A percentile compares a stretch with the other conserved stretches of the same genome.
phyloP scores from a whole-genome alignment of 2,329 filamentous ascomycete species.

The Apiospora malaysiana region DNA sequence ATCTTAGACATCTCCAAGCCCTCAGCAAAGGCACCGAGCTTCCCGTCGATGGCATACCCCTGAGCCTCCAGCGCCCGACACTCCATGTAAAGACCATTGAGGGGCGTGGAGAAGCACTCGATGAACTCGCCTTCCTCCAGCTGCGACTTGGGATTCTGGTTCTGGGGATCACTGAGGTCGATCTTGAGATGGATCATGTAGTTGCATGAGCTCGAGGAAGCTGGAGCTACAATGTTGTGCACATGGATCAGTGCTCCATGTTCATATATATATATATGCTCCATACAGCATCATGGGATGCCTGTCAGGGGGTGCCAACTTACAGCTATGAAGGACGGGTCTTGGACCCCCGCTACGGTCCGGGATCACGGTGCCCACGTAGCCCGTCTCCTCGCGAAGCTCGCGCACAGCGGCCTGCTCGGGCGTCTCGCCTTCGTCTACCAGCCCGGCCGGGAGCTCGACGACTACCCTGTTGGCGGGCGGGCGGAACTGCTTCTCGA shows the following conservation, averaged over 20 bases:
- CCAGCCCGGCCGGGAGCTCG: constrained; percentile 68
- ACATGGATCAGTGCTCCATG: background rate
- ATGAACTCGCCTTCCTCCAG: constrained; percentile 85
- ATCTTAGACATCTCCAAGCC: constrained; percentile 74
- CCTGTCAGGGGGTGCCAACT: background rate
- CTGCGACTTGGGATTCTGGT: constrained; percentile 71
- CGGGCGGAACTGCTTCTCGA: constrained; percentile 72
- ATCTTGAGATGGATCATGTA: constrained; percentile 74
- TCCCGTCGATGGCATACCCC: constrained; percentile 79
- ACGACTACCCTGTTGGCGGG: constrained; percentile 65
- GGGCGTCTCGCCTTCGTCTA: constrained; percentile 66
- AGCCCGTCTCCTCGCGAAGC: constrained; percentile 71
- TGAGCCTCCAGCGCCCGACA: constrained; percentile 70
- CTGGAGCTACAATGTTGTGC: background rate
- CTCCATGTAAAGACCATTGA: constrained; percentile 68
- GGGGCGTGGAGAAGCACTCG: constrained; percentile 74
- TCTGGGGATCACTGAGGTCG: constrained; percentile 71
- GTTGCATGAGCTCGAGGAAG: constrained; percentile 17
- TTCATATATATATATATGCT: too few relatives aligned
- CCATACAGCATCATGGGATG: background rate
- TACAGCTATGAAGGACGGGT: constrained; percentile 11
- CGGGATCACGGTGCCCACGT: constrained; percentile 51
- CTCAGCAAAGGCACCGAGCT: constrained; percentile 79
- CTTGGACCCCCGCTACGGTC: background rate
- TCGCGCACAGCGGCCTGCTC: constrained; percentile 68